Evolutionary conservation across 495 filamentous ascomycete species (phyloP), one percentile per base, ranked within the genome.

Genomic region (Penicillium longicatenatum): DNA sequence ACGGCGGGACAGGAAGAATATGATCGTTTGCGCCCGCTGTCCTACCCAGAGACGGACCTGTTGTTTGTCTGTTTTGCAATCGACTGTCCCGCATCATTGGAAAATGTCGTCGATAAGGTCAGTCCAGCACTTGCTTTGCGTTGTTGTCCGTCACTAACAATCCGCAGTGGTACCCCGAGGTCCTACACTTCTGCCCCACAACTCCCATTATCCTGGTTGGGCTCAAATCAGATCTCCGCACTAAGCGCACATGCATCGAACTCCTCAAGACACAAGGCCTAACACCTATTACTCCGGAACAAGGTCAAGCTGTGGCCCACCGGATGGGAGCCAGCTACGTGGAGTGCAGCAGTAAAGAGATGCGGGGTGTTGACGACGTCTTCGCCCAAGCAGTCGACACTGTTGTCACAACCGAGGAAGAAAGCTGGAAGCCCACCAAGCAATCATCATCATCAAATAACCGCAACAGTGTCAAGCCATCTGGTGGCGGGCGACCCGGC

Each of bases 81-180:
- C 60, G 94, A 98, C 78, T 98, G 95, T 72, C 94, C 94, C 17
- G 96, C 96, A 68, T 98, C 94, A 9, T 77, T 98, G 46, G 94
- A 98, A 63, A 98, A 98, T 68, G 94, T 98, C 52, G 88, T 98
- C 79, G 94, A 98, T 78, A 98, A 98, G 87, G 94, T 97, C 72
- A 54, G 80, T 67, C 33, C 30, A 35, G 10, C 12, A 2, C 31
- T 35, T 14, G 39, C 30, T 50, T 24, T 48, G 22, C n/a, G 10
- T n/a, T 60, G 41, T 39, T 33, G 9, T 14, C 41, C 8, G 50
- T 30, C 30, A 55, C 52, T 65, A 41, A 50, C 44, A 37, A 55
- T 59, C 11, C 24, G 48, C 42, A 98, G 94, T 98, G 94, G 94
- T 98, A 97, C 66, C 94, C 94, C 58, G 94, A 98, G 82, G 94